Percentiles rank a stretch among this genome's conserved stretches.
Evolutionary conservation across 352 stramenopile species (phyloP).

Genomic region (Pythium utonaiense): DNA sequence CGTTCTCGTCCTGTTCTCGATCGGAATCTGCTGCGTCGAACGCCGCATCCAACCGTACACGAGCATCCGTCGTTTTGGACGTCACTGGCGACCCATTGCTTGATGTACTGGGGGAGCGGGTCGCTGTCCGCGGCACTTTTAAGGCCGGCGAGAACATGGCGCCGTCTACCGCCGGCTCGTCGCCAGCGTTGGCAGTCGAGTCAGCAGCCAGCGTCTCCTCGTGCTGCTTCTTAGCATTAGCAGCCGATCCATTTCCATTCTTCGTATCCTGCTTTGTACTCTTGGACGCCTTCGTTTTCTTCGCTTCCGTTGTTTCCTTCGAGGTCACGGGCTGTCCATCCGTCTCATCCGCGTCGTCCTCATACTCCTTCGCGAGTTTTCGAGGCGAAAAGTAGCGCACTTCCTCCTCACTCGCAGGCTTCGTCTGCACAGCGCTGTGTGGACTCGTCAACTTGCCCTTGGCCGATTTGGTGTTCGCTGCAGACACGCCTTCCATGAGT

Average conservation of each 20-base stretch:
- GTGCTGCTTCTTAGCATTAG: conserved; percentile 10
- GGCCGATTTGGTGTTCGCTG: conserved; percentile 46
- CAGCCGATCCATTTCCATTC: background rate
- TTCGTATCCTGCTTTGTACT: background rate
- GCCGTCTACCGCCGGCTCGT: conserved; percentile 34
- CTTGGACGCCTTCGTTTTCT: background rate
- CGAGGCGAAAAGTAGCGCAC: conserved; percentile 54
- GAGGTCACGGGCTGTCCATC: background rate
- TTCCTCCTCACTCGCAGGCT: conserved; percentile 29
- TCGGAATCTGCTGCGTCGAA: conserved; percentile 7
- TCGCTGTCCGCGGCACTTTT: conserved; percentile 36
- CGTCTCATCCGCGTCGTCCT: conserved; percentile 21
- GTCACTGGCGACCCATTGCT: background rate
- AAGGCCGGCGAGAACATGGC: conserved; percentile 76
- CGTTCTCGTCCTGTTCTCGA: conserved; percentile 19
- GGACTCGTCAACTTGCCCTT: conserved; percentile 37
- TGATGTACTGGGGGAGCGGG: conserved; percentile 18
- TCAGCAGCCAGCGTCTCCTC: conserved; percentile 8
- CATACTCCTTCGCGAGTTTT: conserved; percentile 60
- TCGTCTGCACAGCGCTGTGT: conserved; percentile 21
- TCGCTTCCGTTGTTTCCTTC: conserved; percentile 3
- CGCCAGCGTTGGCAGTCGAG: background rate
- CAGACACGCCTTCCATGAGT: background rate
- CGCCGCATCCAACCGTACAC: conserved; percentile 30
- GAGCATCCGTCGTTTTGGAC: conserved; percentile 14